phyloP scores from a whole-genome alignment of 2,329 filamentous ascomycete genomes.

The Aspergillus uvarum region DNA sequence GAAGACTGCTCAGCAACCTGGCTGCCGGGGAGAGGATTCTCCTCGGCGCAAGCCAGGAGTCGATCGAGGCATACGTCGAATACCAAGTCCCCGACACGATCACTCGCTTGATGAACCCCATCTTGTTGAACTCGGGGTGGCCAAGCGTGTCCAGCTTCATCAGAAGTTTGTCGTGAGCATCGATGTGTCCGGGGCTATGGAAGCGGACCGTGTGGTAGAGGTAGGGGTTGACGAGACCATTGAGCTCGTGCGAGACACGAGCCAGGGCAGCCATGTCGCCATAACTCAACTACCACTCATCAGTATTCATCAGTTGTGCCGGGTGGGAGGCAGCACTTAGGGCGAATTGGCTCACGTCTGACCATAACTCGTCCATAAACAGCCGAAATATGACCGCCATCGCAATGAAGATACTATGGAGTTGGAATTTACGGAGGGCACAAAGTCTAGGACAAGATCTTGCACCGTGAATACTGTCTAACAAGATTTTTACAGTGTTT shows the following conservation, averaged over 20 bases:
- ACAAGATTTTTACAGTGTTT: neutral
- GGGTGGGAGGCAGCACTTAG: neutral
- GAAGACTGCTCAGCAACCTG: neutral
- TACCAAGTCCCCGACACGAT: neutral
- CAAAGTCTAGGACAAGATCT: too few relatives aligned
- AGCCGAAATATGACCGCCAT: neutral
- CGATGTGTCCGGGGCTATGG: neutral
- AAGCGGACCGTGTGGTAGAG: neutral
- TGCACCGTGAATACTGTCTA: too few relatives aligned
- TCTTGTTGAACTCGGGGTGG: neutral
- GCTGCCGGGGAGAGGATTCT: neutral
- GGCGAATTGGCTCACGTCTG: neutral
- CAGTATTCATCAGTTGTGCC: neutral
- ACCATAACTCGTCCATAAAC: neutral
- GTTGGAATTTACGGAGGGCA: neutral
- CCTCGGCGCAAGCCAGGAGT: neutral
- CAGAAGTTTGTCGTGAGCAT: neutral
- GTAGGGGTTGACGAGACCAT: neutral
- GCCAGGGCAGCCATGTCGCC: neutral
- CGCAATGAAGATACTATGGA: neutral
- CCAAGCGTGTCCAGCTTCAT: neutral
- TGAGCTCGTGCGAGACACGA: neutral
- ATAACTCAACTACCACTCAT: neutral
- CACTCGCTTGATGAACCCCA: neutral
- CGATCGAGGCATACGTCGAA: neutral